Evolutionary conservation across 371 early-diverging fungal genomes (phyloP), one percentile per base, ranked within the genome.

Genomic region (Lichtheimia ornata): DNA sequence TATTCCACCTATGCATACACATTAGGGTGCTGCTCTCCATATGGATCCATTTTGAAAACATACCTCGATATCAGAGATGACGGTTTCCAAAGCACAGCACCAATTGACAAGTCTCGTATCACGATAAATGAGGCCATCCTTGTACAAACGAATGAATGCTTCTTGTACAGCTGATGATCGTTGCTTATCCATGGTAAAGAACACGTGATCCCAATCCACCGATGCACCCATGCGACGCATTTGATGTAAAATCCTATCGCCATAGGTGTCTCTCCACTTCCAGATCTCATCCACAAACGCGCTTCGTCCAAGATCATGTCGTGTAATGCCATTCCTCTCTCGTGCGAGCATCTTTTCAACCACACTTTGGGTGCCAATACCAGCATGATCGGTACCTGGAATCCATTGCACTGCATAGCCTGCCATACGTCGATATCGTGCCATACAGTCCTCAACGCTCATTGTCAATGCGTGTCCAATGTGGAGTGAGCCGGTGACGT

Each of bases 381-480:
- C 98, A 17, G 99, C 99, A 74, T 99, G 99, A 69, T 99, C 99
- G 62, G 91, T 92, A 14, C 99, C 99, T 14, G 98, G 97, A 15
- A 97, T 84, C 87, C 91, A 99, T 12, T 92, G 79, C 0, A 91
- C 91, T 20, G 87, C 74, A 57, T 91, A 83, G 25, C 95, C 95
- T 13, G 80, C 73, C 94, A 97, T 94, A 15, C 97, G 85, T 55
- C 92, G 81, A 89, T 93, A 96, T 30, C 99, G 84, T 0, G 86
- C 89, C 57, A 98, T 63, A 9, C 92, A 78, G 73, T 99, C 99
- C 62, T 90, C 87, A 18, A 98, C 88, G 27, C 95, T 86, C 52
- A 89, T 83, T 52, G 97, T 97, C 57, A 99, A 82, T 1, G 96
- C 95, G 66, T 99, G 99, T 5, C 99, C 99, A 55, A 97, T 84